Percentiles rank a stretch among this genome's conserved stretches.
Conservation (phyloP, 352 stramenopile species). For the Phytophthora melonis region DNA sequence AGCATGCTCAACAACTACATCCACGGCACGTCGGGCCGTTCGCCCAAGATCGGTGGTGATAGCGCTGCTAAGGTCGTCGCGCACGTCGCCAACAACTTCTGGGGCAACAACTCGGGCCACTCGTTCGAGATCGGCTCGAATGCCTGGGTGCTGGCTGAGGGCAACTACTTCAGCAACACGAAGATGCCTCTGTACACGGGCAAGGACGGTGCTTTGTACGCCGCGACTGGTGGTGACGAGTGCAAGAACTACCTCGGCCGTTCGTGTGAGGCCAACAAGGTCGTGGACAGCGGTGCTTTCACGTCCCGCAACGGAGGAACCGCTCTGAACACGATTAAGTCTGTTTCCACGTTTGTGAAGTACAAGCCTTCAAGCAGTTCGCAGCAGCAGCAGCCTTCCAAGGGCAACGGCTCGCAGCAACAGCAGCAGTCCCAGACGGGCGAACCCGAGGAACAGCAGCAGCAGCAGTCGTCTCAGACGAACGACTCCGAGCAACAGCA, state of each 20-base stretch:
- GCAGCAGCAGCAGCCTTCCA: too few relatives aligned
- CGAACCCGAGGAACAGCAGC: neutral
- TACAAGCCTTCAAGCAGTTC: too few relatives aligned
- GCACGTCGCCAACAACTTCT: conserved; percentile 52
- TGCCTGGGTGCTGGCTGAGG: conserved; percentile 45
- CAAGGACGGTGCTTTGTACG: conserved; percentile 16
- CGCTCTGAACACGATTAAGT: conserved; percentile 28
- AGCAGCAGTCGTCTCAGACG: conserved; percentile 6
- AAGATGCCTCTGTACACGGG: conserved; percentile 27
- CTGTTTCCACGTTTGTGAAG: conserved; percentile 7
- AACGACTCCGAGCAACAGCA: neutral
- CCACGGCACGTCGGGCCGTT: conserved; percentile 43
- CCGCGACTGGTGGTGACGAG: conserved; percentile 10
- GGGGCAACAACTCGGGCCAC: conserved; percentile 45
- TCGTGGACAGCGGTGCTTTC: conserved; percentile 32
- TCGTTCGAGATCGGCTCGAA: conserved; percentile 43
- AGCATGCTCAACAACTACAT: conserved; percentile 52
- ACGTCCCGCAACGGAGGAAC: conserved; percentile 24
- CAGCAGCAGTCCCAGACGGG: conserved; percentile 3
- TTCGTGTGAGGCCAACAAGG: conserved; percentile 29
- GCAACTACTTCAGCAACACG: conserved; percentile 56
- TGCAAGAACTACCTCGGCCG: conserved; percentile 31
- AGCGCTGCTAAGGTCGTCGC: conserved; percentile 27
- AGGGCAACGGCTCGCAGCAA: too few relatives aligned
- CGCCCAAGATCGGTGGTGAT: conserved; percentile 35